These are phyloP conservation scores for Eucalyptus globulus DNA, from an alignment of 345 rosid genomes.

Conservation along the genomic window DNA sequence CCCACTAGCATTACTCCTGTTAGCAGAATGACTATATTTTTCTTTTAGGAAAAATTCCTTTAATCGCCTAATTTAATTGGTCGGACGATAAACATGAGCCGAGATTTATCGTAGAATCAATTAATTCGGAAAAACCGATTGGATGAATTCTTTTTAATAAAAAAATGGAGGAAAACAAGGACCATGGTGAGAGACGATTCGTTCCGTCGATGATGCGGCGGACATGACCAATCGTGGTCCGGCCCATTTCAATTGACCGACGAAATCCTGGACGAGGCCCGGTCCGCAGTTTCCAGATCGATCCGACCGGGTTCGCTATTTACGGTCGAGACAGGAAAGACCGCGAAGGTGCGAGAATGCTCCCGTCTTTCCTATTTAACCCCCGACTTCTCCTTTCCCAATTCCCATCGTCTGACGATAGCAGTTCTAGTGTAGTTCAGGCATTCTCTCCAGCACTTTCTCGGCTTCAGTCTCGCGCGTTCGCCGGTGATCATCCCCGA, in stretches of 20 bases:
- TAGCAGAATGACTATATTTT: not conserved
- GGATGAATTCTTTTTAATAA: not conserved
- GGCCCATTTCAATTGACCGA: not conserved
- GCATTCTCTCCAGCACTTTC: not conserved
- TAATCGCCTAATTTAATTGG: not conserved
- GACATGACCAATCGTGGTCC: not conserved
- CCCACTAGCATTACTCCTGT: not conserved
- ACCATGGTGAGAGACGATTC: not conserved
- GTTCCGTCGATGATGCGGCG: not conserved
- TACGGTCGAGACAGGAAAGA: not conserved
- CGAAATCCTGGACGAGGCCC: not conserved
- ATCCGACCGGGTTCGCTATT: not conserved
- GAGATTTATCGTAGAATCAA: not conserved
- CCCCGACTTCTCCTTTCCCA: not conserved
- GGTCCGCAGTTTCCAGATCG: not conserved
- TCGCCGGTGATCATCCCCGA: not conserved
- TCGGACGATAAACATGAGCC: not conserved
- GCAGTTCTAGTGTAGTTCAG: not conserved
- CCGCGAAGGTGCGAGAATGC: not conserved
- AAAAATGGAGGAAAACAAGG: not conserved
- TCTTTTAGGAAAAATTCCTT: not conserved
- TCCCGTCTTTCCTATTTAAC: not conserved
- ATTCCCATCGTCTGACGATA: not conserved
- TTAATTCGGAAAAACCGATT: not conserved
- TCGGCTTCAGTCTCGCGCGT: not conserved